These are phyloP conservation scores for Sclerotinia sclerotiorum DNA, from an alignment of 2,329 filamentous ascomycete species.

Conservation along the genomic window DNA sequence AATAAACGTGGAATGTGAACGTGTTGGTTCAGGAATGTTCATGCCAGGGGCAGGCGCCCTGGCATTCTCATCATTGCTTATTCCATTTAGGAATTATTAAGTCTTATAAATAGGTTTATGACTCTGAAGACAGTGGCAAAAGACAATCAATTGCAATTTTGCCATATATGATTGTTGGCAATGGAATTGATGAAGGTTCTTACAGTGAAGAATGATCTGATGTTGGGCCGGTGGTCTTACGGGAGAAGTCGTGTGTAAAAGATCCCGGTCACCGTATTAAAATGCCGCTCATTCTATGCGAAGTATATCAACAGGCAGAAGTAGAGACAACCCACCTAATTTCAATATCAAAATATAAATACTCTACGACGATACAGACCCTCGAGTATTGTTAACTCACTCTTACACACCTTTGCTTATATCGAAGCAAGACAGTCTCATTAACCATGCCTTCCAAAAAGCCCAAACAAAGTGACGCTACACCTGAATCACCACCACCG, in stretches of 20 bases:
- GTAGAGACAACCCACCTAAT: not conserved
- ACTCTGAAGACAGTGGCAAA: rapidly evolving
- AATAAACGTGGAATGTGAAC: conserved; percentile 17
- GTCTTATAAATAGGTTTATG: not conserved
- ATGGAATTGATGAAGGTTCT: not conserved
- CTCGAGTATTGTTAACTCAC: not conserved
- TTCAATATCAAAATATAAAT: not conserved
- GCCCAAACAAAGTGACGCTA: conserved; percentile 24
- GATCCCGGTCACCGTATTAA: conserved; percentile 15
- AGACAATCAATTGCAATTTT: not conserved
- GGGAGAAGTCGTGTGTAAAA: not conserved
- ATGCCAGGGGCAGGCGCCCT: not conserved
- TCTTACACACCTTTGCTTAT: not conserved
- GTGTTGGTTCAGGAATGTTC: conserved; percentile 5
- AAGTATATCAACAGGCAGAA: not conserved
- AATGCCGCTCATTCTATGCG: not conserved
- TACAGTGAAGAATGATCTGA: not conserved
- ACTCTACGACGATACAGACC: not conserved
- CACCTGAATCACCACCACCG: conserved; percentile 39
- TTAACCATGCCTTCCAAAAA: conserved; percentile 29
- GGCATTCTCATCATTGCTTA: not conserved
- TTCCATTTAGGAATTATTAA: not conserved
- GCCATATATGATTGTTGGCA: not conserved
- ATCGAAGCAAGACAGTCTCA: not conserved
- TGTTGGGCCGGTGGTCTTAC: not conserved